Conservation (phyloP, 441 rosid species). For the Eutrema salsugineum region DNA sequence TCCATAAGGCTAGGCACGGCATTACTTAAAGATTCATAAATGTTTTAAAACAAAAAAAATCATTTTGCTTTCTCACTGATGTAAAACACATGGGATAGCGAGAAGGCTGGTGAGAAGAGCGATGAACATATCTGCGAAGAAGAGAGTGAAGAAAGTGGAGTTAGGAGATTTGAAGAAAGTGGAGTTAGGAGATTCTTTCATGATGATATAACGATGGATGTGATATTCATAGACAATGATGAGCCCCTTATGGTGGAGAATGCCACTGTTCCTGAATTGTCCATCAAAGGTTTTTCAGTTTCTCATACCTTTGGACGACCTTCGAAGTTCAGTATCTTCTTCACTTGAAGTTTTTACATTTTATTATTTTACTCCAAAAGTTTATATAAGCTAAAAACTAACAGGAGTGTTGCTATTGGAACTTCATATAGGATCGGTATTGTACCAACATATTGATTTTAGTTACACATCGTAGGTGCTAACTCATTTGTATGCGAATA, state of each 20-base stretch:
- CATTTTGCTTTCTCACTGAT: background rate
- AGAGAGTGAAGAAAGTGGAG: slow-evolving; percentile 61
- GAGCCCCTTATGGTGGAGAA: slow-evolving; percentile 39
- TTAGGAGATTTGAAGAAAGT: too few species aligned
- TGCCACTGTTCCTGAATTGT: slow-evolving; percentile 52
- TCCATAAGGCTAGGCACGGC: too few species aligned
- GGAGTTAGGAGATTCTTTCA: slow-evolving; percentile 70
- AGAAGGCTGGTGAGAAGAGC: slow-evolving; percentile 69
- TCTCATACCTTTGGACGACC: slow-evolving; percentile 58
- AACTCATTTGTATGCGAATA: too few species aligned
- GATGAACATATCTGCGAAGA: slow-evolving; percentile 65
- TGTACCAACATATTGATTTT: slow-evolving; percentile 19
- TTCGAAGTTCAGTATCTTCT: slow-evolving; percentile 58
- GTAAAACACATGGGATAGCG: slow-evolving; percentile 64
- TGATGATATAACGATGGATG: slow-evolving; percentile 87
- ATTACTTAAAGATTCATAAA: background rate
- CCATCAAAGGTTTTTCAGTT: slow-evolving; percentile 71
- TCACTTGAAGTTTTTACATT: slow-evolving; percentile 9
- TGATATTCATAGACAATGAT: slow-evolving; percentile 72
- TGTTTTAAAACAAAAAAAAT: too few species aligned
- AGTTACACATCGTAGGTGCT: slow-evolving; percentile 17
- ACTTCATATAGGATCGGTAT: slow-evolving; percentile 11
- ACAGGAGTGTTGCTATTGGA: too few species aligned
- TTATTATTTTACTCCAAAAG: slow-evolving; percentile 3
- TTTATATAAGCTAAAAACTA: background rate